These are phyloP conservation scores for Candida vartiovaarae DNA, from an alignment of 805 yeast genomes.

Conservation along the genomic window DNA sequence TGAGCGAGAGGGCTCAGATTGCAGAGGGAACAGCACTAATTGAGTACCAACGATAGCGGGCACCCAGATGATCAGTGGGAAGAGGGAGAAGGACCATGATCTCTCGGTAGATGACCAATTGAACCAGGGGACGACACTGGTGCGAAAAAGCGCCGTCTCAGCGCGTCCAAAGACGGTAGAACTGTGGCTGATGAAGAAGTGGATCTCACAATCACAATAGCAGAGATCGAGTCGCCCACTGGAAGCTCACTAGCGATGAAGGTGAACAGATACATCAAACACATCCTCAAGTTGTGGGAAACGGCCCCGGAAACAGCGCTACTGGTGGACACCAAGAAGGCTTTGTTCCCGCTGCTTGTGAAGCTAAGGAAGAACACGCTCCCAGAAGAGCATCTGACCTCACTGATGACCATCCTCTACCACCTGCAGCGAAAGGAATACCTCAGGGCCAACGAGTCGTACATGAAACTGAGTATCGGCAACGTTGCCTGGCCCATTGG, in stretches of 20 bases:
- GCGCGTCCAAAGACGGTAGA: not conserved
- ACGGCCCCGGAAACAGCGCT: conserved; percentile 21
- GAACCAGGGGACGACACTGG: too few species aligned
- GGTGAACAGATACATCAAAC: conserved; percentile 24
- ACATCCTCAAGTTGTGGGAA: conserved; percentile 32
- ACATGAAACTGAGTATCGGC: conserved; percentile 73
- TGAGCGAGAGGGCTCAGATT: too few species aligned
- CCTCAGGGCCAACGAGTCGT: conserved; percentile 54
- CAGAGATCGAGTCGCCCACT: conserved; percentile 10
- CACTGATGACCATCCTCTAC: conserved; percentile 52
- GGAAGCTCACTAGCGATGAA: conserved; percentile 13
- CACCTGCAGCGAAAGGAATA: conserved; percentile 51
- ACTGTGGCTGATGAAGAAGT: not conserved
- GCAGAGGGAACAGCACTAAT: too few species aligned
- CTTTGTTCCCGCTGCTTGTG: conserved; percentile 46
- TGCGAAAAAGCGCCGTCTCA: not conserved
- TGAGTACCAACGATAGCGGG: too few species aligned
- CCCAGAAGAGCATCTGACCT: conserved; percentile 35
- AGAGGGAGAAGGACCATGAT: not conserved
- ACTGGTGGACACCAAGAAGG: conserved; percentile 39
- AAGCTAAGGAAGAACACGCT: conserved; percentile 40
- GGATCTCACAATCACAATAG: conserved; percentile 11
- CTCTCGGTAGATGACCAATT: not conserved
- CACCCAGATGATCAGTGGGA: not conserved
- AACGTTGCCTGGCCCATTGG: conserved; percentile 94